phyloP scores from a whole-genome alignment of 192 early-diverging fungal genomes.

The Backusella westeae region DNA sequence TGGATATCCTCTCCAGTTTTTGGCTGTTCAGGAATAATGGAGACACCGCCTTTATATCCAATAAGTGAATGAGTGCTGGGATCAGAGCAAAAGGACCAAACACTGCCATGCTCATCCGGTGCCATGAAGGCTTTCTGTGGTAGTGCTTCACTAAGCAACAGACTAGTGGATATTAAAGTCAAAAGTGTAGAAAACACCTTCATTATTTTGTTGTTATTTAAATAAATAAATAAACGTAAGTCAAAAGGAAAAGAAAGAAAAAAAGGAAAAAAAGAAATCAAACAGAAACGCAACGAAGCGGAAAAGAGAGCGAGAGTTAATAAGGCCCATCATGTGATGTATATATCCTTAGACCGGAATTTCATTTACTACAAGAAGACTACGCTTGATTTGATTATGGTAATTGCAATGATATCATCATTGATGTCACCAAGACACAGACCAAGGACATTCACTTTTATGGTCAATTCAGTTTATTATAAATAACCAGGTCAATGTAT shows the following conservation, averaged over 20 bases:
- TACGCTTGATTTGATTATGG: background rate
- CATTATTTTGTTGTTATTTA: background rate
- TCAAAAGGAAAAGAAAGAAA: background rate
- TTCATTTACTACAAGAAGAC: background rate
- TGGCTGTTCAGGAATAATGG: constrained; percentile 26
- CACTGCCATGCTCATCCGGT: constrained; percentile 29
- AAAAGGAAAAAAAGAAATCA: background rate
- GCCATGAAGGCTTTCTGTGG: constrained; percentile 23
- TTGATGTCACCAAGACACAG: too few relatives aligned
- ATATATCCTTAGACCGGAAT: background rate
- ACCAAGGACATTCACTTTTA: too few relatives aligned
- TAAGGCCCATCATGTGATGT: background rate
- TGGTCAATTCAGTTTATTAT: too few relatives aligned
- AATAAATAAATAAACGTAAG: too few relatives aligned
- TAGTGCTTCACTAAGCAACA: background rate
- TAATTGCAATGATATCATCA: background rate
- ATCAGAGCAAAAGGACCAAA: constrained; percentile 38
- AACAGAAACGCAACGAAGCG: background rate
- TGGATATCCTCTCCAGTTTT: constrained; percentile 32
- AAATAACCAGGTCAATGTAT: too few relatives aligned
- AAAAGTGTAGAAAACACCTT: background rate
- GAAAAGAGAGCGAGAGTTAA: background rate
- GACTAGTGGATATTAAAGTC: background rate
- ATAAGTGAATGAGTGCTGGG: constrained; percentile 27
- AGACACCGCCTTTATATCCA: constrained; percentile 36